A percentile compares a stretch with the other conserved stretches of the same genome.
phyloP scores from a whole-genome alignment of 2,329 filamentous ascomycete genomes.

The Polychaeton citri region DNA sequence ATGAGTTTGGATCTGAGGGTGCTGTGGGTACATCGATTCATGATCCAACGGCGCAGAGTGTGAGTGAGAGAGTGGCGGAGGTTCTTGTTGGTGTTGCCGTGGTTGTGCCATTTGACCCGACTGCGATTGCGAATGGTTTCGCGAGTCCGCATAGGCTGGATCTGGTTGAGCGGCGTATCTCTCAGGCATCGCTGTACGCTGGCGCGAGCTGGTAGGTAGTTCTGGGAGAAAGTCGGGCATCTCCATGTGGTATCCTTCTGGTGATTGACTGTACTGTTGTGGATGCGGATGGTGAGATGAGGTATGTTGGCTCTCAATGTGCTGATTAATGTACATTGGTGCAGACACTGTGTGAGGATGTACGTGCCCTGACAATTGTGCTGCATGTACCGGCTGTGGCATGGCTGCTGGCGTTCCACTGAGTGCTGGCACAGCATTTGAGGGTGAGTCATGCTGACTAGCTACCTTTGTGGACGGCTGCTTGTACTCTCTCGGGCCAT shows the following conservation, averaged over 20 bases:
- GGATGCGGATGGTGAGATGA: no score
- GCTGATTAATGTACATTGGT: neutral
- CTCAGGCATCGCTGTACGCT: conserved; percentile 17
- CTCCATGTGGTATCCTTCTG: conserved; percentile 33
- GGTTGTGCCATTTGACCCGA: conserved; percentile 4
- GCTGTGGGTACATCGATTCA: neutral
- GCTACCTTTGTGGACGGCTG: conserved; percentile 13
- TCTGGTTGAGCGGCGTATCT: conserved; percentile 4
- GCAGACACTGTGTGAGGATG: neutral
- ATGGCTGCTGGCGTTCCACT: no score
- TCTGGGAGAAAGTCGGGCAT: conserved; percentile 23
- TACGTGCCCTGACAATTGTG: no score
- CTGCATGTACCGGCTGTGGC: no score
- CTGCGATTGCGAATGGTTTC: conserved; percentile 10
- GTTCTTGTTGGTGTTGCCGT: conserved; percentile 4
- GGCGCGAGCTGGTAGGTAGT: conserved; percentile 18
- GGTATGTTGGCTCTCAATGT: neutral
- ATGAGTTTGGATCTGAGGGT: neutral
- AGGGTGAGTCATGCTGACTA: conserved; percentile 13
- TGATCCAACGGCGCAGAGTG: neutral
- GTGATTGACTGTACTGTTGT: neutral
- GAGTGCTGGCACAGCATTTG: conserved; percentile 4
- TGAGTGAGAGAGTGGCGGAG: conserved; percentile 3
- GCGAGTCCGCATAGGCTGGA: conserved; percentile 7
- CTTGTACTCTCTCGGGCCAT: conserved; percentile 19